These are phyloP conservation scores for Sporothrix phasma DNA, from an alignment of 2,329 filamentous ascomycete genomes.

Conservation along the genomic window DNA sequence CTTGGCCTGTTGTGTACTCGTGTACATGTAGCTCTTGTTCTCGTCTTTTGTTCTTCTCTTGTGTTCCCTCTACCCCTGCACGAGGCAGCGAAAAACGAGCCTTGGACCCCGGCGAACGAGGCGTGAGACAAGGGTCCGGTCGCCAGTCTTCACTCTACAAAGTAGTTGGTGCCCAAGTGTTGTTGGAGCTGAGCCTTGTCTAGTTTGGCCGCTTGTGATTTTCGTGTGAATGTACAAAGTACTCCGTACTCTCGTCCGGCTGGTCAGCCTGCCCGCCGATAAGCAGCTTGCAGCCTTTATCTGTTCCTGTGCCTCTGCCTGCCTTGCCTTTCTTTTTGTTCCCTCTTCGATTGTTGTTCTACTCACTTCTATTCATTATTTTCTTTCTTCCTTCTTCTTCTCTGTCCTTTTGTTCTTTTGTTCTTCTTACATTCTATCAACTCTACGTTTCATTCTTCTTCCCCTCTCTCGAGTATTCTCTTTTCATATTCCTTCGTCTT, in stretches of 20 bases:
- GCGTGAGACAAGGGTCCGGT: too few relatives aligned
- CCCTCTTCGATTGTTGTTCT: neutral
- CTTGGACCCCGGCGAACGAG: too few relatives aligned
- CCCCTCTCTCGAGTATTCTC: neutral
- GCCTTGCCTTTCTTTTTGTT: neutral
- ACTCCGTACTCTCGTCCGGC: neutral
- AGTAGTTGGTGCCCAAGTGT: too few relatives aligned
- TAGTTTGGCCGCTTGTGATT: neutral
- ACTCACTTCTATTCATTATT: neutral
- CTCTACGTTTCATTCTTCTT: neutral
- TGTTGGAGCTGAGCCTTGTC: neutral
- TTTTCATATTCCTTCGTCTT: neutral
- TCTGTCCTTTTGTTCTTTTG: neutral
- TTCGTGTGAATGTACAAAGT: neutral
- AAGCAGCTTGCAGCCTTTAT: neutral
- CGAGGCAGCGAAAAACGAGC: neutral
- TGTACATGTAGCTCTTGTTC: too few relatives aligned
- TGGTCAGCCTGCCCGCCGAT: constrained; percentile 6
- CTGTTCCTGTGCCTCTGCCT: too few relatives aligned
- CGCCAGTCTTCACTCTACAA: too few relatives aligned
- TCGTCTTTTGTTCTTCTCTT: too few relatives aligned
- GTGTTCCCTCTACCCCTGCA: neutral
- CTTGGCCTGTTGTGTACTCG: too few relatives aligned
- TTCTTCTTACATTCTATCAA: too few relatives aligned
- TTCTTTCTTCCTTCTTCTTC: neutral